Evolutionary conservation across 495 filamentous ascomycete genomes (phyloP).

Genomic region (Tetracladium setigerum): DNA sequence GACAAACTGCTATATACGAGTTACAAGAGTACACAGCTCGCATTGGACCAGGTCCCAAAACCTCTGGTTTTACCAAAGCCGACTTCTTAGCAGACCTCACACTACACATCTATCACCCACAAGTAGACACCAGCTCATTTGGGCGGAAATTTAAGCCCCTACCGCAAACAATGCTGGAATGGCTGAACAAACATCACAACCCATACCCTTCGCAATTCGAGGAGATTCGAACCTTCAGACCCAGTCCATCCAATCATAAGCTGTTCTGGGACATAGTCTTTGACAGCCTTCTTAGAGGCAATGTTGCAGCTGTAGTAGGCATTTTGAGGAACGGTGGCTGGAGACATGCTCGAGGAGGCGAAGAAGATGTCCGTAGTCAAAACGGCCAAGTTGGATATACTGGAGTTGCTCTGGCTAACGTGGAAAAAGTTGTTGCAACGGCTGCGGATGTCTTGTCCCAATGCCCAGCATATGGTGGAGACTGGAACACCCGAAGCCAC

Average conservation of each 20-base stretch:
- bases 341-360: slow-evolving; percentile 53
- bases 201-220: slow-evolving; percentile 51
- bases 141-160: slow-evolving; percentile 38
- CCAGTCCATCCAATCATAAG: slow-evolving; percentile 62
- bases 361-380: slow-evolving; percentile 41
- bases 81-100: slow-evolving; percentile 63
- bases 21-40: slow-evolving; percentile 45
- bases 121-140: slow-evolving; percentile 17
- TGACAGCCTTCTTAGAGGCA: slow-evolving; percentile 59
- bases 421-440: slow-evolving; percentile 58
- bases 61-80: slow-evolving; percentile 58
- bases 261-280: slow-evolving; percentile 77
- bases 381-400: slow-evolving; percentile 56
- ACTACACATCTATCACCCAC: slow-evolving; percentile 67
- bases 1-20: slow-evolving; percentile 33
- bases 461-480: slow-evolving; percentile 57
- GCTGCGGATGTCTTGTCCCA: slow-evolving; percentile 56
- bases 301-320: slow-evolving; percentile 50
- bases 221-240: slow-evolving; percentile 50
- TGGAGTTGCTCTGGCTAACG: slow-evolving; percentile 62
- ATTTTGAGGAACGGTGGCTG: slow-evolving; percentile 68
- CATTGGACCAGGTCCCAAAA: slow-evolving; percentile 56
- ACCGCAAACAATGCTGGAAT: slow-evolving; percentile 68
- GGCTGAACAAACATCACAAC: slow-evolving; percentile 65
- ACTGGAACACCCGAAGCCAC: slow-evolving; percentile 69